Base-by-base conservation (phyloP, 2,329 filamentous ascomycete species). In the Torrubiella hemipterigena region DNA sequence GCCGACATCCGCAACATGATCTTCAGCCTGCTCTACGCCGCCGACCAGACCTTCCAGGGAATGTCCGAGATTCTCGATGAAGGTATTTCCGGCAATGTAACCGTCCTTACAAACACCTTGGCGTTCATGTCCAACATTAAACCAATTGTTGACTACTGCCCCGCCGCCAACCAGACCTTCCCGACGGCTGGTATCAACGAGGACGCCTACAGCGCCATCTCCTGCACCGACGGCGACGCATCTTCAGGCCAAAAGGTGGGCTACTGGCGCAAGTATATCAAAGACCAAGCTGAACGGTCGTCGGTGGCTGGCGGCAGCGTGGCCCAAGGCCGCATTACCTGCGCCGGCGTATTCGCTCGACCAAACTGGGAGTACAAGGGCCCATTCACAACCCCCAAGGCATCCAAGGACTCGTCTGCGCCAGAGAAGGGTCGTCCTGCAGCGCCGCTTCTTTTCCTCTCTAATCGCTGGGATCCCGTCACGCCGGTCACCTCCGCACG, bases 291-390 rank as follows among this genome's bases (percentile, higher is more conserved):
- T 6, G 20, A 30, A 7, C 41, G 48, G 26, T 56, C 56, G 1
- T 37, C 42, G 4, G 41, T 51, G 13, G 44, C 56, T 9, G 58
- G 51, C 13, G 37, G 46, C 1, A 22, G 24, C 23, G 59, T 56
- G 58, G 35, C 55, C 11, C 27, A n/a, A 5, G 42, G 61, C 27
- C 56, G 55, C 2, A 38, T 65, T 7, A 35, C 43, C 6, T 69
- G 64, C 47, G 43, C 49, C 0, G 52, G 54, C 4, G 57, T 63
- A 47, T 39, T 20, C 1, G 42, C 59, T 17, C 46, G 50, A 2
- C 49, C 62, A 6, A 52, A 48, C 34, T 63, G 55, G 52, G 42
- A 50, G n/a, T 66, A 61, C 44, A 41, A 41, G 11, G 54, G 54
- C 0, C 54, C 53, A 5, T 58, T 52, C 19, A 43, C 40, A 5